Conservation (phyloP, 176 grass and related monocot genomes). For the Oryza nivara region DNA sequence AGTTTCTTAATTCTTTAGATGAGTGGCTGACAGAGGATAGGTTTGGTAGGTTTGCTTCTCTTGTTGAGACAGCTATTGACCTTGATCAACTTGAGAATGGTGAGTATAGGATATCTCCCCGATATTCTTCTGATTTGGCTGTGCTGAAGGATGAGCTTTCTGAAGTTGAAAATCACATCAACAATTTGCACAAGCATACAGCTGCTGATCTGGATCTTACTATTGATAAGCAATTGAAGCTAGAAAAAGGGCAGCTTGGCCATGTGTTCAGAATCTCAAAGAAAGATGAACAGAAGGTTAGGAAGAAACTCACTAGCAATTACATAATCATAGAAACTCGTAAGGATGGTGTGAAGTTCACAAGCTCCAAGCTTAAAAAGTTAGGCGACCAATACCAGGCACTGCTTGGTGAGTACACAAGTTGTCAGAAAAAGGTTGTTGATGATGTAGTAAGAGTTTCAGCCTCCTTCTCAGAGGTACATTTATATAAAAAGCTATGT, state of each 20-base stretch:
- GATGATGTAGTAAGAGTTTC: conserved; percentile 71
- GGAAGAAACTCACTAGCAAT: conserved; percentile 74
- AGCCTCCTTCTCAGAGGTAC: conserved; percentile 83
- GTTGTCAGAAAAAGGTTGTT: conserved; percentile 82
- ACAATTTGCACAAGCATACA: conserved; percentile 67
- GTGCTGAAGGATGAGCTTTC: conserved; percentile 73
- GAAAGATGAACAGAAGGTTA: conserved; percentile 98
- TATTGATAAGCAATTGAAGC: conserved; percentile 80
- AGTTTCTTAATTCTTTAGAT: conserved; percentile 64
- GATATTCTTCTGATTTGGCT: conserved; percentile 71
- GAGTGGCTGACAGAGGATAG: conserved; percentile 70
- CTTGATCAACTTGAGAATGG: conserved; percentile 86
- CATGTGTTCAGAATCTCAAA: conserved; percentile 99
- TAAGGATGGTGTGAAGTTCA: conserved; percentile 97
- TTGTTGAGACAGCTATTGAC: conserved; percentile 83
- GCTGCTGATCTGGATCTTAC: conserved; percentile 87
- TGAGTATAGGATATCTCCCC: conserved; percentile 86
- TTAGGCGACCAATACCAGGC: conserved; percentile 90
- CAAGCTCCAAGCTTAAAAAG: conserved; percentile 89
- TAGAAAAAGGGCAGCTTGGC: conserved; percentile 87
- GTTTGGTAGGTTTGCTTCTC: conserved; percentile 60
- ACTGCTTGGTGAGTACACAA: conserved; percentile 63
- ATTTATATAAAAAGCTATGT: conserved; percentile 24
- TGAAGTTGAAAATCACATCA: conserved; percentile 74
- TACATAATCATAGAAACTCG: conserved; percentile 97